These are phyloP conservation scores for Tolypocladium amazonense DNA, from an alignment of 2,329 filamentous ascomycete genomes.

Conservation along the genomic window DNA sequence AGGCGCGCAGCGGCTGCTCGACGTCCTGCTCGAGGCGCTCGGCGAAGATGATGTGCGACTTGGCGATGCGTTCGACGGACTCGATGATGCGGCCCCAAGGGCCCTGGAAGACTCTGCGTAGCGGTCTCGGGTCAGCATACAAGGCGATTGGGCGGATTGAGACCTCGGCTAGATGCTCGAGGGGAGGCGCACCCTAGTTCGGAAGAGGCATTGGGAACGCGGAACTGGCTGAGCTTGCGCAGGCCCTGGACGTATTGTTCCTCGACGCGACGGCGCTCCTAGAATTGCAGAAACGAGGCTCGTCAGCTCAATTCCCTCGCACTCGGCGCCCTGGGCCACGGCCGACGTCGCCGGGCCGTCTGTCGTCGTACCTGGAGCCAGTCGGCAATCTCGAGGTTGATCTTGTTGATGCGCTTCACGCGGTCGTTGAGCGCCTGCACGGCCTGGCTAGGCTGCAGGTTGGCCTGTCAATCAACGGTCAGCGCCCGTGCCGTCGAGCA, in stretches of 20 bases:
- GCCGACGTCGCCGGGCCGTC: too few relatives aligned
- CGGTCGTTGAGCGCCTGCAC: constrained; percentile 76
- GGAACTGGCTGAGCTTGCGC: constrained; percentile 67
- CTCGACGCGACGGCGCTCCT: constrained; percentile 91
- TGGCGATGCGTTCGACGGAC: constrained; percentile 69
- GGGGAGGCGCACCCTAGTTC: constrained; percentile 64
- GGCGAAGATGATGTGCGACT: constrained; percentile 72
- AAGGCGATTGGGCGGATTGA: neutral
- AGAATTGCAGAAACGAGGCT: constrained; percentile 3
- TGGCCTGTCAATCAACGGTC: constrained; percentile 42
- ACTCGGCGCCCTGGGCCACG: neutral
- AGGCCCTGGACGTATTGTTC: constrained; percentile 78
- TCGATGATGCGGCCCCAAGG: constrained; percentile 84
- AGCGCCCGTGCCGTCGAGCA: neutral
- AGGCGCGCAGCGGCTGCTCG: constrained; percentile 71
- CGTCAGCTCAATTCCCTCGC: neutral
- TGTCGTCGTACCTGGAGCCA: constrained; percentile 71
- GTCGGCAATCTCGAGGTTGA: constrained; percentile 88
- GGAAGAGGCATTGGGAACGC: constrained; percentile 61
- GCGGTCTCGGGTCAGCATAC: constrained; percentile 7
- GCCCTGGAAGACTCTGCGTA: constrained; percentile 67
- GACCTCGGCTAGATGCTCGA: neutral
- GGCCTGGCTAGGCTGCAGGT: constrained; percentile 72
- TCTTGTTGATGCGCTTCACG: constrained; percentile 71
- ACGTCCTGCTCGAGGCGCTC: constrained; percentile 80